Evolutionary conservation across 2,329 filamentous ascomycete genomes (phyloP).

Genomic region (Tolypocladium ovalisporum): DNA sequence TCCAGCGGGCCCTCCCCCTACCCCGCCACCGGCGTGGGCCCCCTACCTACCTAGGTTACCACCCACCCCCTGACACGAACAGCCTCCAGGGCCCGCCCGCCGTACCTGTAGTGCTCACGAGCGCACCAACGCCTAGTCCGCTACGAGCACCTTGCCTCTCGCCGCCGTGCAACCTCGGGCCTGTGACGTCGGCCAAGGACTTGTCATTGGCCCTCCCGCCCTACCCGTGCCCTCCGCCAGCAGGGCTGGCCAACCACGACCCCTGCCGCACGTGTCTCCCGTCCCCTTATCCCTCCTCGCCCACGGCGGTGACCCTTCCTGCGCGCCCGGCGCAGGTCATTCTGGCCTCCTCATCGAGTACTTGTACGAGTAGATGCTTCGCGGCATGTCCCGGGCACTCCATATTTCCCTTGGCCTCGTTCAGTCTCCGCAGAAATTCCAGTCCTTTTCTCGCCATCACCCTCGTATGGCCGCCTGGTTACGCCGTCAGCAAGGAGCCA

Average conservation of each 20-base stretch:
- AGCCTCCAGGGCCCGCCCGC: neutral
- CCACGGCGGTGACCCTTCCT: neutral
- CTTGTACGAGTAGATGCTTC: no score
- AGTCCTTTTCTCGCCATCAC: neutral
- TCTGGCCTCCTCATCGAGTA: neutral
- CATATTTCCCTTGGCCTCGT: neutral
- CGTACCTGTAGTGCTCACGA: neutral
- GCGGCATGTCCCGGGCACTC: neutral
- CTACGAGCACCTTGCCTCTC: neutral
- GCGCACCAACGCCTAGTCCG: no score
- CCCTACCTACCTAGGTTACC: no score
- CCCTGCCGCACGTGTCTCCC: neutral
- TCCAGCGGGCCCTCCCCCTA: neutral
- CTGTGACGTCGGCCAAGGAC: constrained; percentile 1
- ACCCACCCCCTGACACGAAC: neutral
- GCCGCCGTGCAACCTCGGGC: neutral
- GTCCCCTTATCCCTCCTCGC: neutral
- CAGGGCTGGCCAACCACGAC: constrained; percentile 1
- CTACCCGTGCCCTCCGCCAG: neutral
- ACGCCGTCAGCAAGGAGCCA: neutral
- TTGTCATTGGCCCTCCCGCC: neutral
- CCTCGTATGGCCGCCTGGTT: neutral
- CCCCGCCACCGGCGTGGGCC: neutral
- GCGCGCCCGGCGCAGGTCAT: no score
- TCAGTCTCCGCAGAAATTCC: neutral